A percentile compares a stretch with the other conserved stretches of the same genome.
phyloP scores from a whole-genome alignment of 2,329 filamentous ascomycete species.

The Aureobasidium sp. region DNA sequence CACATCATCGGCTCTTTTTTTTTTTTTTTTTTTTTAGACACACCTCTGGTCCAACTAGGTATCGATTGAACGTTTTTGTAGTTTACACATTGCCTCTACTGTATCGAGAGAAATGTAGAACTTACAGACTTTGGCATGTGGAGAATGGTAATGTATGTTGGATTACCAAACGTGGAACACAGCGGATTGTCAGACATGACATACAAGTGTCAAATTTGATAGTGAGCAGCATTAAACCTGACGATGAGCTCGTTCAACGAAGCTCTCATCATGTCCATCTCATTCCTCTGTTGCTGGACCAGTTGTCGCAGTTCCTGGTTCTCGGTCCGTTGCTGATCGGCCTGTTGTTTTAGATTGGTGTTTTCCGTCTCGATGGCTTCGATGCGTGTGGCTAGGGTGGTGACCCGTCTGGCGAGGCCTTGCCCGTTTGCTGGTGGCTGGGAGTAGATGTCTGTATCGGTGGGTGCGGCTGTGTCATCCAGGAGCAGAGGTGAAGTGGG shows the following conservation, averaged over 20 bases:
- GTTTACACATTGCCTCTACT: no score
- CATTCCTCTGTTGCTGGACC: neutral
- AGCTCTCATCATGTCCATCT: constrained; percentile 6
- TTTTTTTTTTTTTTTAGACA: no score
- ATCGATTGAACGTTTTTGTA: no score
- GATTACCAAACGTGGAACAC: no score
- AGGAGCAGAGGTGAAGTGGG: neutral
- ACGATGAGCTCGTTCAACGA: neutral
- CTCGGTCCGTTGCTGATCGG: neutral
- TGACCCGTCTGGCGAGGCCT: constrained; percentile 3
- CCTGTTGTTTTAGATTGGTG: neutral
- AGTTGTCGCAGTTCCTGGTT: neutral
- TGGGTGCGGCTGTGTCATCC: neutral
- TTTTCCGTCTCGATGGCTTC: neutral
- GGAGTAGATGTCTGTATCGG: neutral
- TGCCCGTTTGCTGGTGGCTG: neutral
- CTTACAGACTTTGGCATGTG: no score
- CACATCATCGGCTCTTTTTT: no score
- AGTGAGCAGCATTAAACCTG: neutral
- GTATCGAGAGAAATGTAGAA: no score
- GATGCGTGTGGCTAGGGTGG: neutral
- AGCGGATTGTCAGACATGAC: no score
- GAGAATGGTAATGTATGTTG: no score
- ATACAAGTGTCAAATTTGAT: neutral
- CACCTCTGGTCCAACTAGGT: no score